These are phyloP conservation scores for Ballota nigra DNA, from an alignment of 257 asterid species.

Conservation along the genomic window DNA sequence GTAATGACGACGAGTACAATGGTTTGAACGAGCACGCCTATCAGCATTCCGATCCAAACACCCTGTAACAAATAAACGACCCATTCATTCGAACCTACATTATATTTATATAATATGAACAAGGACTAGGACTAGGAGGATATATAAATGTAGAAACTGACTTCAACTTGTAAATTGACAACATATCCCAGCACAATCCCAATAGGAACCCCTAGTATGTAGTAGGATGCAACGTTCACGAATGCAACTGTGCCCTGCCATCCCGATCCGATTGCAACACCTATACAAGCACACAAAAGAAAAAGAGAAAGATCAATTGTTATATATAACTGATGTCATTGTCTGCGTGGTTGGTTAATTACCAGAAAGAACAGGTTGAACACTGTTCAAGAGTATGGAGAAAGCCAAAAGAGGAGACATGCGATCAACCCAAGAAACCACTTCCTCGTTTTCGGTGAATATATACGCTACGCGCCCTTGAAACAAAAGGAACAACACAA, in stretches of 20 bases:
- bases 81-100: too few species aligned
- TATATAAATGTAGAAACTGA: slow-evolving; percentile 3
- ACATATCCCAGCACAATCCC: slow-evolving; percentile 37
- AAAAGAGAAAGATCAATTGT: too few species aligned
- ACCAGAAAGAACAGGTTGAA: slow-evolving; percentile 60
- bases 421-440: slow-evolving; percentile 29
- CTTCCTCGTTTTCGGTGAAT: slow-evolving; percentile 32
- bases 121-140: too few species aligned
- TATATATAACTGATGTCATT: background rate
- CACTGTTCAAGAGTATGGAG: slow-evolving; percentile 46
- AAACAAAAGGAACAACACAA: slow-evolving; percentile 28
- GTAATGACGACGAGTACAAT: too few species aligned
- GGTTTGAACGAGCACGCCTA: too few species aligned
- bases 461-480: slow-evolving; percentile 37
- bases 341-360: background rate
- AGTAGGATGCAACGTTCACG: slow-evolving; percentile 42
- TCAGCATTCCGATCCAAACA: too few species aligned
- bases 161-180: slow-evolving; percentile 37
- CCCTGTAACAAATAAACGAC: too few species aligned
- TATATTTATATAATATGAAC: too few species aligned
- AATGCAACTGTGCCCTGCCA: slow-evolving; percentile 49
- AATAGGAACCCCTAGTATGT: slow-evolving; percentile 42
- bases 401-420: slow-evolving; percentile 41
- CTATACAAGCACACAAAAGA: too few species aligned
- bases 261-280: too few species aligned